phyloP scores from a whole-genome alignment of 139 green algal species.

The Trebouxia sp. region DNA sequence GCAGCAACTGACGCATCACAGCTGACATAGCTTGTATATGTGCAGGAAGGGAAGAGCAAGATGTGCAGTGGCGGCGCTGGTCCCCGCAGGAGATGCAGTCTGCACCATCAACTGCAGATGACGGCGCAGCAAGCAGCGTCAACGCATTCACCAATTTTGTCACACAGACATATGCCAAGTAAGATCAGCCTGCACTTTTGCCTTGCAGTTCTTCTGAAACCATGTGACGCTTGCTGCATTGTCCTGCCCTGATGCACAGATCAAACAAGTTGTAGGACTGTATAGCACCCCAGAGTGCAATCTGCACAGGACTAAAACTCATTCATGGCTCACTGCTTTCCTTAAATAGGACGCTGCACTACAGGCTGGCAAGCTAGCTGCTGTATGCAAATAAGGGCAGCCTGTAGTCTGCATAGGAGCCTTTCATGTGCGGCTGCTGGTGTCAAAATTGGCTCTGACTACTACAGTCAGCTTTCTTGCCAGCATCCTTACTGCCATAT shows the following conservation, averaged over 20 bases:
- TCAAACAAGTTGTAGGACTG: no score
- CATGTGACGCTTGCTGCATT: conserved; percentile 34
- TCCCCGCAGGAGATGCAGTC: conserved; percentile 19
- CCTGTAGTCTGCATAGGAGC: no score
- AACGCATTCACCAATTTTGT: conserved; percentile 20
- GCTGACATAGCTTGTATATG: background rate
- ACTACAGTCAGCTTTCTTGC: no score
- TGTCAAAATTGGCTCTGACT: no score
- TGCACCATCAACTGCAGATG: background rate
- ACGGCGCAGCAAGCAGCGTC: background rate
- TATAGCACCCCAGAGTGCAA: no score
- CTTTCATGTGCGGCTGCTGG: no score
- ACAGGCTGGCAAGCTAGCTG: no score
- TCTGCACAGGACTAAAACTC: no score
- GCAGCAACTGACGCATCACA: background rate
- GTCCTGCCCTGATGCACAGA: background rate
- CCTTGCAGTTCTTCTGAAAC: conserved; percentile 36
- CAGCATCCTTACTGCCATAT: no score
- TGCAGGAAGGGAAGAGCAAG: background rate
- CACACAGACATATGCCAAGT: background rate
- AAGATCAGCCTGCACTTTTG: conserved; percentile 28
- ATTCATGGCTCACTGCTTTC: no score
- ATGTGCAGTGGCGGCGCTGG: conserved; percentile 6
- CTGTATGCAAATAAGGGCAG: no score
- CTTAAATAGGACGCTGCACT: no score